Conservation (phyloP, 2,329 filamentous ascomycete species). For the Penicillium italicum region DNA sequence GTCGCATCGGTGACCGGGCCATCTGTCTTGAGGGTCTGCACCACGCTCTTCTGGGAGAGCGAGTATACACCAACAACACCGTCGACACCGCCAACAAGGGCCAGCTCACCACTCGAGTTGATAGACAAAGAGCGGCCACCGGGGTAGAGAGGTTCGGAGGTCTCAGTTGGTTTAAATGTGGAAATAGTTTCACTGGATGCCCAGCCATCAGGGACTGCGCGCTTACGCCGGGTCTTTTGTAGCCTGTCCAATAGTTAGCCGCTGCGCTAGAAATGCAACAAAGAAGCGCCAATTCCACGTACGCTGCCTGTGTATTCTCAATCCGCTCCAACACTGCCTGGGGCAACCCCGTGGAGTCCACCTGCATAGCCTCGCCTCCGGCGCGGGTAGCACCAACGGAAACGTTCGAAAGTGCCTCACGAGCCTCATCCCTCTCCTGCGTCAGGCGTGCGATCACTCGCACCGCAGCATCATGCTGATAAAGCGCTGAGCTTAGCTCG, state of each 20-base stretch:
- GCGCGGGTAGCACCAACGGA: constrained; percentile 61
- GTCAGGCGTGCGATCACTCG: constrained; percentile 87
- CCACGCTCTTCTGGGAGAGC: constrained; percentile 69
- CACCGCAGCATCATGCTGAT: constrained; percentile 96
- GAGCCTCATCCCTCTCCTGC: constrained; percentile 88
- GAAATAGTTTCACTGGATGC: constrained; percentile 69
- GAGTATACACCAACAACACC: constrained; percentile 76
- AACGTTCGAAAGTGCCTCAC: constrained; percentile 81
- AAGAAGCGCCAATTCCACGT: constrained; percentile 39
- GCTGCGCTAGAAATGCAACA: constrained; percentile 12
- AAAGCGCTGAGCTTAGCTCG: constrained; percentile 88
- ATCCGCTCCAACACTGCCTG: constrained; percentile 68
- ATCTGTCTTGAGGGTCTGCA: constrained; percentile 61
- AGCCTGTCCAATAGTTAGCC: constrained; percentile 53
- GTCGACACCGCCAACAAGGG: constrained; percentile 70
- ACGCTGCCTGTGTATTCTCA: constrained; percentile 76
- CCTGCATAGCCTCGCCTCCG: constrained; percentile 83
- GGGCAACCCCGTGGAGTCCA: constrained; percentile 75
- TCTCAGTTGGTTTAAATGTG: constrained; percentile 52
- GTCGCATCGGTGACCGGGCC: constrained; percentile 64
- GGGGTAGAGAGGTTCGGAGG: constrained; percentile 57
- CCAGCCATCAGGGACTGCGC: constrained; percentile 81
- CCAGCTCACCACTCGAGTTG: constrained; percentile 60
- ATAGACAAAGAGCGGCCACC: constrained; percentile 57
- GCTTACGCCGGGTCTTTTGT: constrained; percentile 84